Conservation (phyloP, 495 filamentous ascomycete species). For the Lophiostoma macrostomum region DNA sequence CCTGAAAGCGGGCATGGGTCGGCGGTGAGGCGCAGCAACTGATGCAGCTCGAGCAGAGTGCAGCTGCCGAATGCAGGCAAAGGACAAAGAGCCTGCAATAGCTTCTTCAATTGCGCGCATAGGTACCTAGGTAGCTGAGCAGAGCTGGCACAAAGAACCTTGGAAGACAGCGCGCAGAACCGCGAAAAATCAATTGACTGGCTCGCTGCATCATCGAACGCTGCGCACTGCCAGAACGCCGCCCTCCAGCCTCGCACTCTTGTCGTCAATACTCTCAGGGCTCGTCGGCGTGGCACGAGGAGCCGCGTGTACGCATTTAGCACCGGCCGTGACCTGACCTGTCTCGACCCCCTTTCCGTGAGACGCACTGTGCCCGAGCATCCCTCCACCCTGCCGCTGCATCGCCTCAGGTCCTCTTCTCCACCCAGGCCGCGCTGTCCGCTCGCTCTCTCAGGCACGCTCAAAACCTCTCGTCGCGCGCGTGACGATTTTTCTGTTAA, state of each 20-base stretch:
- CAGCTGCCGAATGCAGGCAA: no score
- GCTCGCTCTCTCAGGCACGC: constrained; percentile 1
- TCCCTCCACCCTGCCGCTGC: neutral
- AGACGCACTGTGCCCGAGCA: constrained; percentile 9
- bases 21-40: no score
- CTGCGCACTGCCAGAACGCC: neutral
- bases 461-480: constrained; percentile 1
- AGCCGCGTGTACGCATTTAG: constrained; percentile 27
- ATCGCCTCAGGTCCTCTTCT: neutral
- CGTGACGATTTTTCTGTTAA: constrained; percentile 2
- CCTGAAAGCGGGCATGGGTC: no score
- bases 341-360: constrained; percentile 33
- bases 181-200: neutral
- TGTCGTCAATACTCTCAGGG: constrained; percentile 1
- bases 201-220: neutral
- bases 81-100: no score
- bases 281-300: neutral
- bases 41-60: no score
- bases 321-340: constrained; percentile 27
- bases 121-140: no score
- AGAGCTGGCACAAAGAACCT: no score
- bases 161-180: no score
- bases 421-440: constrained; percentile 5
- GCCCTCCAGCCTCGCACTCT: neutral
- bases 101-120: no score